These are phyloP conservation scores for Physaria fendleri DNA, from an alignment of 345 rosid genomes.

Conservation along the genomic window DNA sequence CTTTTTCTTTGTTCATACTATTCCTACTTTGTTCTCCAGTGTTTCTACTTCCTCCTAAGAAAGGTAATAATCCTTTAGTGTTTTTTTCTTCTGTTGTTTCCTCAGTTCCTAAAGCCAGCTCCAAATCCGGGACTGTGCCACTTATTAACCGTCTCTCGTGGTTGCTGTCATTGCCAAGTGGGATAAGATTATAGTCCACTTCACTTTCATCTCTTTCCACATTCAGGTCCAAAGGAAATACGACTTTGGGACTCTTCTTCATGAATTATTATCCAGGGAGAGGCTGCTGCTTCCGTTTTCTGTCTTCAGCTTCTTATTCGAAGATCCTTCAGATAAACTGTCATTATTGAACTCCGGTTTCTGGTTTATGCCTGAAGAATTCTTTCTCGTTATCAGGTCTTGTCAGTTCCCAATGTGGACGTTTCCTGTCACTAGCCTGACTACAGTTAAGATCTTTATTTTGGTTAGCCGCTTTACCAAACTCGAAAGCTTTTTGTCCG, in stretches of 20 bases:
- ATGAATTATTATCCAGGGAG: conserved; percentile 26
- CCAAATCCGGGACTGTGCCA: too few species aligned
- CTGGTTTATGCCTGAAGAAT: conserved; percentile 22
- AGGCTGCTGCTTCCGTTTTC: conserved; percentile 34
- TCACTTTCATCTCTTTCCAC: too few species aligned
- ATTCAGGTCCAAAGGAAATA: conserved; percentile 59
- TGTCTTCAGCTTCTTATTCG: conserved; percentile 50
- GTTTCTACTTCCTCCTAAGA: conserved; percentile 35
- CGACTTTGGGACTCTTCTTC: conserved; percentile 42
- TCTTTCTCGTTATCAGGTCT: conserved; percentile 28
- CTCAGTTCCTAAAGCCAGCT: too few species aligned
- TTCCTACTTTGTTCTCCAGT: conserved; percentile 30
- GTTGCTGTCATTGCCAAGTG: too few species aligned
- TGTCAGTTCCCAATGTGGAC: conserved; percentile 37
- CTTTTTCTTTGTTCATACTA: conserved; percentile 14
- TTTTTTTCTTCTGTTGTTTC: too few species aligned
- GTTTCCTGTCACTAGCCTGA: conserved; percentile 36
- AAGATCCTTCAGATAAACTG: conserved; percentile 33
- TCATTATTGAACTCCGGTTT: conserved; percentile 26
- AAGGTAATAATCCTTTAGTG: conserved; percentile 49
- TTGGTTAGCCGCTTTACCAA: too few species aligned
- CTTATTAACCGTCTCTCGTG: too few species aligned
- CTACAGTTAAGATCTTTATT: conserved; percentile 32
- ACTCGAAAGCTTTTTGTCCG: too few species aligned
- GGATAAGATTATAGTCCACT: too few species aligned